Percentiles rank a stretch among this genome's conserved stretches.
Conservation (phyloP, 1,139 yeast species). For the Saccharomyces hybrid region DNA sequence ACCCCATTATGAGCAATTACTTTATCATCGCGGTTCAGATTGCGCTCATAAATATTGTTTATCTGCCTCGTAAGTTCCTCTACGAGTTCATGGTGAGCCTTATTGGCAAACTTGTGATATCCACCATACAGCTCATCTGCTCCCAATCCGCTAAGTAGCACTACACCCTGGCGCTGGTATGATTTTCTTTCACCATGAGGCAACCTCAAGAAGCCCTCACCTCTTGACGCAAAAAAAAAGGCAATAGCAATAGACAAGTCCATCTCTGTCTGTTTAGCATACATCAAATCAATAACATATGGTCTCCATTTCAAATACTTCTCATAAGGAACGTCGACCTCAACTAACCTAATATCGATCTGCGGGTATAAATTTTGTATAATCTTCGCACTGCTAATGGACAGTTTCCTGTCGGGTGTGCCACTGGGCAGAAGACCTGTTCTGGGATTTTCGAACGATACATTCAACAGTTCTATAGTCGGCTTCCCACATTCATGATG, state of each 20-base stretch:
- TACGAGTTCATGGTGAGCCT: constrained; percentile 33
- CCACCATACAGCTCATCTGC: constrained; percentile 97
- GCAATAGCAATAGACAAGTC: constrained; percentile 92
- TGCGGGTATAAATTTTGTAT: constrained; percentile 39
- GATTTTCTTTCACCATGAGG: constrained; percentile 9
- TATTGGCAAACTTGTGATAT: constrained; percentile 44
- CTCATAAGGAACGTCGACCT: constrained; percentile 64
- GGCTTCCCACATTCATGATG: constrained; percentile 17
- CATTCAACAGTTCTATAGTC: constrained; percentile 72
- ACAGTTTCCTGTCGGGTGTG: constrained; percentile 80
- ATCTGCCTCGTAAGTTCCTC: constrained; percentile 64
- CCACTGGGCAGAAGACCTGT: constrained; percentile 48
- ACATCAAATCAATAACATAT: constrained; percentile 58
- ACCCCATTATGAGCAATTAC: constrained; percentile 83
- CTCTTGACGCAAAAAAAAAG: constrained; percentile 80
- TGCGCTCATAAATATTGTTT: constrained; percentile 63
- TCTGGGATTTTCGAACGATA: constrained; percentile 90
- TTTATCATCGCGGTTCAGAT: constrained; percentile 86
- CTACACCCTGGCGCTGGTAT: constrained; percentile 53
- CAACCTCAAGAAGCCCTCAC: constrained; percentile 35
- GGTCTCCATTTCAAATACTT: constrained; percentile 49
- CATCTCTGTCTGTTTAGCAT: constrained; percentile 87
- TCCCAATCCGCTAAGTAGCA: constrained; percentile 87
- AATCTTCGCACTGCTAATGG: constrained; percentile 52
- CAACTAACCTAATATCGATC: constrained; percentile 44